Evolutionary conservation across 1,284 basidiomycete species (phyloP).

Genomic region (Ceratobasidium sp.): DNA sequence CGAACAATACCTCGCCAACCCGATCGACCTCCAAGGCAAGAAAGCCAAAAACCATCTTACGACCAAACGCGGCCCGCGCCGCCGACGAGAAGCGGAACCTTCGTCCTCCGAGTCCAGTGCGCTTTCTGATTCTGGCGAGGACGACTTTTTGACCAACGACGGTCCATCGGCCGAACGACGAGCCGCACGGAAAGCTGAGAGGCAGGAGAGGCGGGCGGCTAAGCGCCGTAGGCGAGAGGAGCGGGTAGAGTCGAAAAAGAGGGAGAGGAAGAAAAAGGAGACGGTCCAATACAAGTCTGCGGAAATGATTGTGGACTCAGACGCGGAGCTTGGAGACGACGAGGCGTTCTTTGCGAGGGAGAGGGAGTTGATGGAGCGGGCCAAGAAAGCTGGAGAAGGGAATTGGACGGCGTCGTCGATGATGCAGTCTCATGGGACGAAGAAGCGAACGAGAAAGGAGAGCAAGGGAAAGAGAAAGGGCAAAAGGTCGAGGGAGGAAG

Average conservation of each 20-base stretch:
- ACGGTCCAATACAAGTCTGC: conserved; percentile 82
- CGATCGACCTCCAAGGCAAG: conserved; percentile 76
- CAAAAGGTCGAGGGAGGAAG: conserved; percentile 19
- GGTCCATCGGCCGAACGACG: conserved; percentile 47
- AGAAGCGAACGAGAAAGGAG: conserved; percentile 49
- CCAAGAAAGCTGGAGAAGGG: conserved; percentile 58
- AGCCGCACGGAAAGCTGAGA: conserved; percentile 52
- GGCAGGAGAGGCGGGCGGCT: conserved; percentile 40
- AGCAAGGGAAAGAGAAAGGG: conserved; percentile 17
- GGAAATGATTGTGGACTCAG: conserved; percentile 88
- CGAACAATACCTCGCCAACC: conserved; percentile 74
- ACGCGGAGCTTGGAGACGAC: conserved; percentile 76
- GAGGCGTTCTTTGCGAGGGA: conserved; percentile 80
- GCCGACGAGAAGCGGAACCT: conserved; percentile 51
- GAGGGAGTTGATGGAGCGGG: conserved; percentile 58
- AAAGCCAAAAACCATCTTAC: conserved; percentile 68
- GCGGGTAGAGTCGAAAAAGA: conserved; percentile 51
- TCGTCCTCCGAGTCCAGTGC: conserved; percentile 57
- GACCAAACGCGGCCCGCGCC: conserved; percentile 61
- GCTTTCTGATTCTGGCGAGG: conserved; percentile 48
- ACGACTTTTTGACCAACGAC: conserved; percentile 48
- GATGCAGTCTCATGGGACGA: conserved; percentile 48
- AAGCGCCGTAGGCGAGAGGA: conserved; percentile 51
- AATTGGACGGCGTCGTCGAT: conserved; percentile 51
- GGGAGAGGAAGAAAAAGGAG: conserved; percentile 67